Evolutionary conservation across 768 basidiomycete species (phyloP).

Genomic region (Lactifluus subvellereus): DNA sequence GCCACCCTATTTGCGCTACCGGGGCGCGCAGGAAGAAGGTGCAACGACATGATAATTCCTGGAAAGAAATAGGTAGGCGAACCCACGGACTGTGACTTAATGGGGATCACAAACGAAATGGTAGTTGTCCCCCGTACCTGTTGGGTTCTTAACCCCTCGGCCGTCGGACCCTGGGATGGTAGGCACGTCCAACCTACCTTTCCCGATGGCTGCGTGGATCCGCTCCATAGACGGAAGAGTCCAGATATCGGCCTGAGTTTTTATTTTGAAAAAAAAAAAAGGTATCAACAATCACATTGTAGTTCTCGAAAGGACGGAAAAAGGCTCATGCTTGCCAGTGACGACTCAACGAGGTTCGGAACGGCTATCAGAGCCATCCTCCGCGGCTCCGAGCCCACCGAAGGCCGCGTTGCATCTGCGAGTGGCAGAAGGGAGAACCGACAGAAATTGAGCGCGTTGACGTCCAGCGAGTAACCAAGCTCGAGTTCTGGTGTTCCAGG

Average conservation of each 20-base stretch:
- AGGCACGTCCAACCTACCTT: slow-evolving; percentile 33
- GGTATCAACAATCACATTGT: not conserved
- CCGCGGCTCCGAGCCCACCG: not conserved
- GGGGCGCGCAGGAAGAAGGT: slow-evolving; percentile 41
- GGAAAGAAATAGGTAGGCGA: not conserved
- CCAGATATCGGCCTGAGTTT: slow-evolving; percentile 79
- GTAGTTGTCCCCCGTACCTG: slow-evolving; percentile 39
- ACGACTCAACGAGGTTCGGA: slow-evolving; percentile 86
- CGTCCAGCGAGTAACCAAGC: slow-evolving; percentile 67
- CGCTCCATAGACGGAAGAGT: slow-evolving; percentile 59
- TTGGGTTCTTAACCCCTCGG: slow-evolving; percentile 43
- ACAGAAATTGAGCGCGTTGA: slow-evolving; percentile 94
- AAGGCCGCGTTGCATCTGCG: slow-evolving; percentile 17
- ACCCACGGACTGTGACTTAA: not conserved
- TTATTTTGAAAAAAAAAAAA: not conserved
- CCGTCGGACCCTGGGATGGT: slow-evolving; percentile 37
- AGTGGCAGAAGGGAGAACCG: slow-evolving; percentile 63
- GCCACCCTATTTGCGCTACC: not conserved
- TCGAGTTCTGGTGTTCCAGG: slow-evolving; percentile 45
- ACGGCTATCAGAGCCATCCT: slow-evolving; percentile 58
- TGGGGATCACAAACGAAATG: not conserved
- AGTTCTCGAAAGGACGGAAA: not conserved
- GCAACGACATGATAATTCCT: slow-evolving; percentile 90
- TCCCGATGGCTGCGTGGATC: slow-evolving; percentile 82
- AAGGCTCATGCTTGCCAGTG: slow-evolving; percentile 45